These are phyloP conservation scores for Smallanthus sonchifolius DNA, from an alignment of 129 eudicot genomes.

Conservation along the genomic window DNA sequence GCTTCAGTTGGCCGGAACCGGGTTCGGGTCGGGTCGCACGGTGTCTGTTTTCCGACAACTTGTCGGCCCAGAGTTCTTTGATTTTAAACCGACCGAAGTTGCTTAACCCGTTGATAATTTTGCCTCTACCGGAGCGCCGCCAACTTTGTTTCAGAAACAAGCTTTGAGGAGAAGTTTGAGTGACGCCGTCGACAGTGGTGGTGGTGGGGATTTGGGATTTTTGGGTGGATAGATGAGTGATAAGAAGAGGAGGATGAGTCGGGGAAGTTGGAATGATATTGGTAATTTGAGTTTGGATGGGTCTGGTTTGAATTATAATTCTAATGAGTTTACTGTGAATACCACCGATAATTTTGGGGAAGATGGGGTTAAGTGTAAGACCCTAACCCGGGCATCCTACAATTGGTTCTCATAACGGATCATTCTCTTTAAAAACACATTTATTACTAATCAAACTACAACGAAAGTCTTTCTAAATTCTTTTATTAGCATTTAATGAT, in stretches of 20 bases:
- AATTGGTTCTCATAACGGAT: no score
- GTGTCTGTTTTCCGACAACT: slow-evolving; percentile 39
- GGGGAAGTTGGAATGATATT: slow-evolving; percentile 57
- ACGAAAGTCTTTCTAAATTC: no score
- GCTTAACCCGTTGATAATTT: slow-evolving; percentile 65
- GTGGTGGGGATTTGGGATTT: slow-evolving; percentile 20
- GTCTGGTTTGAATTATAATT: slow-evolving; percentile 61
- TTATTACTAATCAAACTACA: no score
- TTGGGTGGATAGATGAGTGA: slow-evolving; percentile 29
- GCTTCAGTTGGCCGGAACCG: slow-evolving; percentile 41
- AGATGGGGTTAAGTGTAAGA: slow-evolving; percentile 29
- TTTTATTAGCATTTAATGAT: no score
- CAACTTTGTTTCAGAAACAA: slow-evolving; percentile 79
- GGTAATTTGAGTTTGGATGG: slow-evolving; percentile 75
- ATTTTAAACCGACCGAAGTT: slow-evolving; percentile 61
- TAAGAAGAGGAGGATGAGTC: slow-evolving; percentile 43
- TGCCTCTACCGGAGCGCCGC: slow-evolving; percentile 54
- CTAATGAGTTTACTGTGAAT: slow-evolving; percentile 55
- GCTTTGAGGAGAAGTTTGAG: slow-evolving; percentile 65
- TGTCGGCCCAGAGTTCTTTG: slow-evolving; percentile 33
- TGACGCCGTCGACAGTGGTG: slow-evolving; percentile 19
- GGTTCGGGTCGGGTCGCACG: slow-evolving; percentile 37
- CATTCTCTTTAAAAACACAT: no score
- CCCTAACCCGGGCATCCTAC: no score
- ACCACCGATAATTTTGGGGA: slow-evolving; percentile 21